Percentiles rank a stretch among this genome's conserved stretches.
These are phyloP conservation scores for Vanrija sp. DNA, from an alignment of 1,284 basidiomycete genomes.

Conservation along the genomic window DNA sequence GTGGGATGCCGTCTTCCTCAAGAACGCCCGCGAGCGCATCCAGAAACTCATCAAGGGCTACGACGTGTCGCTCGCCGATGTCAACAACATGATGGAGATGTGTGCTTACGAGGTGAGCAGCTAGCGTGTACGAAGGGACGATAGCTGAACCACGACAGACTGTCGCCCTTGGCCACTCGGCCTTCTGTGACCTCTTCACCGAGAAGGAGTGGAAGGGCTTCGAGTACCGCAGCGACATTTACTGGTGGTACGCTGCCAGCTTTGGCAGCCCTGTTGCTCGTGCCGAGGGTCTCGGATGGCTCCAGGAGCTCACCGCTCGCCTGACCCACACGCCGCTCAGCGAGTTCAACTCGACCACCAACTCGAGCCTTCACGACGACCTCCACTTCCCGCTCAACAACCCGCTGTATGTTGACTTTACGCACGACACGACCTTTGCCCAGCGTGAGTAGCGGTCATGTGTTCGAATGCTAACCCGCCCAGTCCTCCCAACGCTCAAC, in stretches of 20 bases:
- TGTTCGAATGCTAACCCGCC: constrained; percentile 5
- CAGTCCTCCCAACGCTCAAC: constrained; percentile 60
- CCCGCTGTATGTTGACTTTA: constrained; percentile 52
- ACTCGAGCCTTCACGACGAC: constrained; percentile 57
- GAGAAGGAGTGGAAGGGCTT: constrained; percentile 64
- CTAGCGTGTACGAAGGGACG: too few species aligned
- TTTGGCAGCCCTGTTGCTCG: constrained; percentile 47
- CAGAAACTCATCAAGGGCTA: constrained; percentile 61
- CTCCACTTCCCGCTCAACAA: constrained; percentile 62
- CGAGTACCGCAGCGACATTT: constrained; percentile 54
- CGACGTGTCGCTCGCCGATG: constrained; percentile 64
- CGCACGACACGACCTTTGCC: constrained; percentile 46
- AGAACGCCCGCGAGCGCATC: constrained; percentile 62
- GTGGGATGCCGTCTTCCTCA: constrained; percentile 70
- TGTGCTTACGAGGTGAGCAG: constrained; percentile 58
- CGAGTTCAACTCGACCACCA: constrained; percentile 57
- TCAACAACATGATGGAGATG: constrained; percentile 50
- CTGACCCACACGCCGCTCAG: constrained; percentile 53
- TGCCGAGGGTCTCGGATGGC: constrained; percentile 50
- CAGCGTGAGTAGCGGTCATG: constrained; percentile 24
- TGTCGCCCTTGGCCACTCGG: constrained; percentile 51
- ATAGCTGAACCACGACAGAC: constrained; percentile 36
- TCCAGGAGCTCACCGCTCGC: constrained; percentile 48
- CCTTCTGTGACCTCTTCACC: constrained; percentile 59
- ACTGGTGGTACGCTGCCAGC: constrained; percentile 49